Conservation (phyloP, 2,329 filamentous ascomycete species). For the Colletotrichum lindemuthianum region DNA sequence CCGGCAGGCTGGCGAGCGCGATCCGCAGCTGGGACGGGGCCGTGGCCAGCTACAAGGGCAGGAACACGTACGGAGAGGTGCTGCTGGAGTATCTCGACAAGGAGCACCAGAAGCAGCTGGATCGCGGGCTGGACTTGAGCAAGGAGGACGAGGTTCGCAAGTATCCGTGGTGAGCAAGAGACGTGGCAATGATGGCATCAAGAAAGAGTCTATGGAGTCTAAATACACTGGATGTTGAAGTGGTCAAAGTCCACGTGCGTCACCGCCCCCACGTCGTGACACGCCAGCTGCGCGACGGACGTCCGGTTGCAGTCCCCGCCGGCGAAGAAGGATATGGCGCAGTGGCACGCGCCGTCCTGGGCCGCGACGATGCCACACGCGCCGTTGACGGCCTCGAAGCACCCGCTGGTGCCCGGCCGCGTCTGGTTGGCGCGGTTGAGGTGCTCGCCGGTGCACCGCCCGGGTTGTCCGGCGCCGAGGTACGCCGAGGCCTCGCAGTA, state of each 20-base stretch:
- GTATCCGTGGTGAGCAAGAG: slow-evolving; percentile 65
- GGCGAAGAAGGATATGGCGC: slow-evolving; percentile 25
- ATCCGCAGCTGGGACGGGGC: slow-evolving; percentile 84
- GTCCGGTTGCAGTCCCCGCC: slow-evolving; percentile 23
- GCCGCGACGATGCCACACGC: slow-evolving; percentile 15
- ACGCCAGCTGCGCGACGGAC: slow-evolving; percentile 14
- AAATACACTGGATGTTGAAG: slow-evolving; percentile 21
- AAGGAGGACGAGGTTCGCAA: slow-evolving; percentile 67
- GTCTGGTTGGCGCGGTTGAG: slow-evolving; percentile 12
- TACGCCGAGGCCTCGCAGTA: slow-evolving; percentile 28
- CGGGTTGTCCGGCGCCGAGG: slow-evolving; percentile 8
- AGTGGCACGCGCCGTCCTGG: neutral
- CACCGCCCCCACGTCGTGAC: slow-evolving; percentile 10
- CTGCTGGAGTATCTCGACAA: slow-evolving; percentile 79
- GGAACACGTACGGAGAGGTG: slow-evolving; percentile 77
- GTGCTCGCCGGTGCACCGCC: slow-evolving; percentile 24
- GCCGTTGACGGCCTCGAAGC: slow-evolving; percentile 24
- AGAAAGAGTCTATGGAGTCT: neutral
- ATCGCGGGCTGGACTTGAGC: slow-evolving; percentile 69
- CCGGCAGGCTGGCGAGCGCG: slow-evolving; percentile 80
- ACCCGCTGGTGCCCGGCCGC: slow-evolving; percentile 10
- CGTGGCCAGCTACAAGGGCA: slow-evolving; percentile 81
- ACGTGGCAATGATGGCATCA: neutral
- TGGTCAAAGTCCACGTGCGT: slow-evolving; percentile 30
- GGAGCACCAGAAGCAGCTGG: slow-evolving; percentile 79